Percentiles rank a stretch among this genome's conserved stretches.
These are phyloP conservation scores for Logfia minima DNA, from an alignment of 129 eudicot genomes.

Conservation along the genomic window DNA sequence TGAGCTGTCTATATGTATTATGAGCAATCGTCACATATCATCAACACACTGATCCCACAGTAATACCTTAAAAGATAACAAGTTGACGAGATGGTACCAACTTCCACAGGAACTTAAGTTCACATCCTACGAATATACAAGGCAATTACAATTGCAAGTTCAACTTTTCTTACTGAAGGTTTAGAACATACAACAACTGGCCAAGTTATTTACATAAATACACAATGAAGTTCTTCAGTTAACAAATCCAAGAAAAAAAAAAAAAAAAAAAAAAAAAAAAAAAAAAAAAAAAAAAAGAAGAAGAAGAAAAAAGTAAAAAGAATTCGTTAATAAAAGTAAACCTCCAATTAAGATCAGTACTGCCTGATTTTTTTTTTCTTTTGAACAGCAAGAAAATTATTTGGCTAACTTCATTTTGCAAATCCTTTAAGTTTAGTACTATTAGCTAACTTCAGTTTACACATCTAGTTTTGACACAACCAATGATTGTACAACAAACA, in stretches of 20 bases:
- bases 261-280: too few relatives aligned
- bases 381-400: background rate
- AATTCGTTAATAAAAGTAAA: background rate
- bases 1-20: conserved; percentile 11
- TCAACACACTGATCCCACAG: conserved; percentile 33
- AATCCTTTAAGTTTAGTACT: background rate
- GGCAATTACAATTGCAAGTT: background rate
- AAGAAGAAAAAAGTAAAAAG: background rate
- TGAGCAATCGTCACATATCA: conserved; percentile 19
- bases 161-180: background rate
- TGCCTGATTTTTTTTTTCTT: background rate
- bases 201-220: too few relatives aligned
- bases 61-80: conserved; percentile 6
- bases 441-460: background rate
- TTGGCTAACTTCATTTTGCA: too few relatives aligned
- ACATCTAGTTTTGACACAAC: background rate
- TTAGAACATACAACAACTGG: background rate
- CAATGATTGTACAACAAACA: background rate
- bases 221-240: background rate
- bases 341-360: background rate
- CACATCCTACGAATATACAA: background rate
- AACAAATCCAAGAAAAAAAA: too few relatives aligned
- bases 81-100: background rate
- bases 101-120: background rate
- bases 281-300: too few relatives aligned